Base-by-base conservation (phyloP, 1,284 basidiomycete genomes). In the Kwoniella shivajii region DNA sequence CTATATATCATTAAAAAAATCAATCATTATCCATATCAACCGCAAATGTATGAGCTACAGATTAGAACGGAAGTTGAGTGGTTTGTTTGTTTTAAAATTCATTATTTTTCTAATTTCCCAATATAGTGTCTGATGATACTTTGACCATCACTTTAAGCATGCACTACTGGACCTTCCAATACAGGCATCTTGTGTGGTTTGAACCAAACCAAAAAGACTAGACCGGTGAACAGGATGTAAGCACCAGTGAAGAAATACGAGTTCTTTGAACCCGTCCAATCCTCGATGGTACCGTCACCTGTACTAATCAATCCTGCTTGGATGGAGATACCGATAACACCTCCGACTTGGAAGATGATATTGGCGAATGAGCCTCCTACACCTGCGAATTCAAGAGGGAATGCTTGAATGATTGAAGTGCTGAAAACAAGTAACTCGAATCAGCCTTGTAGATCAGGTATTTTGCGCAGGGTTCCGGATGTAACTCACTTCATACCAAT, bases 281-380 rank as follows among this genome's bases (percentile, higher is more conserved):
- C 71, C 14, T 64, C 54, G 44, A 69, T 51, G 18, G 67, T 64
- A 26, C 65, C 66, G 43, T 64, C 51, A 18, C 72, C 74, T 3
- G 71, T 69, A 24, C 48, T 52, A 49, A 70, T 50, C 11, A 77
- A 64, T 14, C 72, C 75, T 26, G 68, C 56, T 53, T 77, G 75
- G 44, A 77, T 57, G 13, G 73, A 67, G 55, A 77, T 74, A 51
- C 74, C 75, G 42, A 75, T 66, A 29, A 77, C 73, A 33, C 72
- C 73, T 34, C 73, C 72, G 31, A 77, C 55, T 52, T 77, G 75
- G 71, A 75, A 77, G 61, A 75, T 65, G 65, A 77, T 68, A 33
- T 76, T 64, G 37, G 69, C 68, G 43, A 73, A 72, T 2, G 67
- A 67, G 16, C 73, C 71, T 10, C 69, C 74, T 36, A 73, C 62